These are phyloP conservation scores for Paraurostyla sp. DNA, from an alignment of 73 alveolate genomes.

Conservation along the genomic window DNA sequence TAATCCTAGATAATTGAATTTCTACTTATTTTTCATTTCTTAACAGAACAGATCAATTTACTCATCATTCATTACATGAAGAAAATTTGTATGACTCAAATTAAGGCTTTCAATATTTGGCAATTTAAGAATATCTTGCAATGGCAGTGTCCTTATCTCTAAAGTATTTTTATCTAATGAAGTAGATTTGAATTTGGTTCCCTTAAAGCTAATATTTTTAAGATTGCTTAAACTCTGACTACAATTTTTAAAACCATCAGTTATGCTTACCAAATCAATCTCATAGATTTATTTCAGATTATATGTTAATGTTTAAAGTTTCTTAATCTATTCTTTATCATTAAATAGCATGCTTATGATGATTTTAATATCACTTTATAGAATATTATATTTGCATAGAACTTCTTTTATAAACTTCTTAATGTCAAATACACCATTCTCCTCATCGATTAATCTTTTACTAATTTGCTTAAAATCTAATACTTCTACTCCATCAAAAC, in stretches of 20 bases:
- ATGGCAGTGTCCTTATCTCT: not conserved
- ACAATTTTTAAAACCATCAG: not conserved
- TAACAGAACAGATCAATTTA: not conserved
- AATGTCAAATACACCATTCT: not conserved
- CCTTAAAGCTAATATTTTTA: not conserved
- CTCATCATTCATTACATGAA: not conserved
- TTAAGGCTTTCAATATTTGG: not conserved
- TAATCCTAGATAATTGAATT: not conserved
- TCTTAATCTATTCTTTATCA: not conserved
- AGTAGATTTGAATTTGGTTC: constrained; percentile 11
- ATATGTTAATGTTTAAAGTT: not conserved
- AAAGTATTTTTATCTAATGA: not conserved
- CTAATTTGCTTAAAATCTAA: not conserved
- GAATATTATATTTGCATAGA: not conserved
- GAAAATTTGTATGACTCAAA: not conserved
- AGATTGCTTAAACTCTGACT: not conserved
- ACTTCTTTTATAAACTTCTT: not conserved
- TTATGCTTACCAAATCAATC: not conserved
- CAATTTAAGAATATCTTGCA: not conserved
- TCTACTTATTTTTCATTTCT: not conserved
- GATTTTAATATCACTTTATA: not conserved
- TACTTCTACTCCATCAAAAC: not conserved
- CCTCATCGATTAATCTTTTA: not conserved
- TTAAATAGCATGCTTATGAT: not conserved
- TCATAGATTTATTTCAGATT: not conserved